These are phyloP conservation scores for Penicillium simplicissimum DNA, from an alignment of 495 filamentous ascomycete species.

Conservation along the genomic window DNA sequence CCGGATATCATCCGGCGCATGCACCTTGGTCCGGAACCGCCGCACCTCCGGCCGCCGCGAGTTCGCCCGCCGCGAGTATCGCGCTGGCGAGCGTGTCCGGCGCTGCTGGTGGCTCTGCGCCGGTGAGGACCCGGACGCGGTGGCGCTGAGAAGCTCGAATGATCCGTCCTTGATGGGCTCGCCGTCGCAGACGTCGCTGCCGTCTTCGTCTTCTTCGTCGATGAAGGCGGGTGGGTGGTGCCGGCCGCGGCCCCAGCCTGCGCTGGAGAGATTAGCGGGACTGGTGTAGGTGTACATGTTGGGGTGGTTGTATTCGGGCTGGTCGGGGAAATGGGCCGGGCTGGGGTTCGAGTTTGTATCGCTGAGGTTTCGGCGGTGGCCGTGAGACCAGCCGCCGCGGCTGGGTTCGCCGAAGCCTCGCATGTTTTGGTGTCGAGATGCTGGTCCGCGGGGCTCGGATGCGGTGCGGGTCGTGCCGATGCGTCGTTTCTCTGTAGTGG, in stretches of 20 bases:
- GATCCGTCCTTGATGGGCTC: constrained; percentile 63
- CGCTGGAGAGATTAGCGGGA: constrained; percentile 16
- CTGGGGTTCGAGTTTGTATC: constrained; percentile 28
- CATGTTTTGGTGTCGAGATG: constrained; percentile 27
- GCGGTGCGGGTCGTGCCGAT: constrained; percentile 56
- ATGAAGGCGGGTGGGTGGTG: constrained; percentile 60
- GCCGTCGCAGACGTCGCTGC: constrained; percentile 66
- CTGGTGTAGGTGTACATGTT: constrained; percentile 55
- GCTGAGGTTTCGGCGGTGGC: constrained; percentile 37
- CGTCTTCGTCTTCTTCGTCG: constrained; percentile 71
- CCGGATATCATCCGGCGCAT: constrained; percentile 81
- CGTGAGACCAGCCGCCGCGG: constrained; percentile 19
- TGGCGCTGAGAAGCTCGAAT: constrained; percentile 73
- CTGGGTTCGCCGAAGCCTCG: constrained; percentile 26
- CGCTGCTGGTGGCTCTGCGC: constrained; percentile 14
- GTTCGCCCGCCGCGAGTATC: constrained; percentile 31
- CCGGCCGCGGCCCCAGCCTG: constrained; percentile 40
- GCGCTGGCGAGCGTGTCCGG: constrained; percentile 33
- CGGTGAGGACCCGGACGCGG: constrained; percentile 8
- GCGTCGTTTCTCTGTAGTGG: constrained; percentile 40
- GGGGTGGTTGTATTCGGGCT: neutral
- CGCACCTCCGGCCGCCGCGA: constrained; percentile 44
- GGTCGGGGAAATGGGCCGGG: neutral
- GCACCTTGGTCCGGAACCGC: constrained; percentile 86
- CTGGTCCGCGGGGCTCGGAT: constrained; percentile 53